phyloP scores from a whole-genome alignment of 352 stramenopile genomes.

The Plasmopara muralis region DNA sequence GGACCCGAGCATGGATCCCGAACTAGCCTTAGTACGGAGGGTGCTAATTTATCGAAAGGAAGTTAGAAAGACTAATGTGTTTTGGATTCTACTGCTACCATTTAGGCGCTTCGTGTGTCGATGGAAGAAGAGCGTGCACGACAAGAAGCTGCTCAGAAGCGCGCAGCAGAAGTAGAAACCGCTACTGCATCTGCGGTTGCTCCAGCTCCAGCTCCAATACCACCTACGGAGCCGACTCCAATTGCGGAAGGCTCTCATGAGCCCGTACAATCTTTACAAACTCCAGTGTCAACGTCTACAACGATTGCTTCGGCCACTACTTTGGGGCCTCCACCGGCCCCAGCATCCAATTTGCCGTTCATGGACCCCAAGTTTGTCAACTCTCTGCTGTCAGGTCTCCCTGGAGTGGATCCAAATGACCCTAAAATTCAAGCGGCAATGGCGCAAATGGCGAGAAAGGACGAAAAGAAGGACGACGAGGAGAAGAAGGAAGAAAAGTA shows the following conservation, averaged over 20 bases:
- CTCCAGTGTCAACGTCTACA: slow-evolving; percentile 16
- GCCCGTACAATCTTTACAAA: slow-evolving; percentile 36
- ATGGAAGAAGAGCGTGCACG: slow-evolving; percentile 98
- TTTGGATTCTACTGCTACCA: background rate
- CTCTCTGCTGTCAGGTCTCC: slow-evolving; percentile 80
- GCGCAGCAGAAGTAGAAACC: slow-evolving; percentile 77
- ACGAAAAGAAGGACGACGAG: slow-evolving; percentile 76
- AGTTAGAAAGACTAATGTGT: slow-evolving; percentile 6
- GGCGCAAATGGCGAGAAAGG: slow-evolving; percentile 78
- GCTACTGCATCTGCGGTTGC: slow-evolving; percentile 39
- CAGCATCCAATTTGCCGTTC: slow-evolving; percentile 81
- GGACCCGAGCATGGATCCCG: slow-evolving; percentile 98
- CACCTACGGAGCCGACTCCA: slow-evolving; percentile 31
- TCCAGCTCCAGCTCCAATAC: slow-evolving; percentile 1
- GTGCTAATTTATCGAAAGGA: background rate
- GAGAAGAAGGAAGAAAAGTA: slow-evolving; percentile 84
- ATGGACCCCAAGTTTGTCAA: slow-evolving; percentile 89
- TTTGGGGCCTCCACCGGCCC: slow-evolving; percentile 46
- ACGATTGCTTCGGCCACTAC: slow-evolving; percentile 14
- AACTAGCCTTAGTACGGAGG: slow-evolving; percentile 91
- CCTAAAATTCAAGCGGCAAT: slow-evolving; percentile 89
- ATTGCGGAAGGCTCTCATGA: slow-evolving; percentile 28
- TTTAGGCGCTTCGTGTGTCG: slow-evolving; percentile 89
- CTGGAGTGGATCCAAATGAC: slow-evolving; percentile 89
- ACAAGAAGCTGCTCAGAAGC: slow-evolving; percentile 91